Percentiles rank a stretch among this genome's conserved stretches.
phyloP scores from a whole-genome alignment of 805 yeast species.

The Cyberlindnera xylosilytica region DNA sequence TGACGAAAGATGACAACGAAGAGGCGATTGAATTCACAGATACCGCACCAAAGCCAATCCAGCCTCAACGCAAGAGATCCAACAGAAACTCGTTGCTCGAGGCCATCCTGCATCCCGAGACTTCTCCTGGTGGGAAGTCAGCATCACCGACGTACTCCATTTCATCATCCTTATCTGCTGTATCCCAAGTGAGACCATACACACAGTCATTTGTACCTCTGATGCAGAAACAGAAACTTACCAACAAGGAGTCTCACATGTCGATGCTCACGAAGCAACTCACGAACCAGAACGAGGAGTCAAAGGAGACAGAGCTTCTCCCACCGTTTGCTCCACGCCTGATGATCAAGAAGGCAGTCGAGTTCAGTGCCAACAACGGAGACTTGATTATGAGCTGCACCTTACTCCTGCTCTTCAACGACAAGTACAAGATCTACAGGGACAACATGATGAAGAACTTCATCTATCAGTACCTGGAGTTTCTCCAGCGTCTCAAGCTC shows the following conservation, averaged over 20 bases:
- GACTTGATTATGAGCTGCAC: conserved; percentile 61
- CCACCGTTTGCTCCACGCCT: conserved; percentile 60
- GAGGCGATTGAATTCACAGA: conserved; percentile 21
- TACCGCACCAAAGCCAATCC: conserved; percentile 19
- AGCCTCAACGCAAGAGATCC: conserved; percentile 11
- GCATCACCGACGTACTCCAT: conserved; percentile 25
- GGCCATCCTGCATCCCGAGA: conserved; percentile 22
- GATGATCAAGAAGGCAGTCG: conserved; percentile 49
- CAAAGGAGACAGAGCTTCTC: conserved; percentile 5
- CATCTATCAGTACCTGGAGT: conserved; percentile 51
- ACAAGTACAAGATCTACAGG: conserved; percentile 33
- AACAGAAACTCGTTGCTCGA: conserved; percentile 27
- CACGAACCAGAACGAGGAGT: conserved; percentile 18
- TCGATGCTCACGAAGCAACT: conserved; percentile 27
- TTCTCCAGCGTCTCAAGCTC: conserved; percentile 45
- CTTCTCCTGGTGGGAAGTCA: conserved; percentile 20
- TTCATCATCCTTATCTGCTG: conserved; percentile 17
- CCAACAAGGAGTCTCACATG: conserved; percentile 16
- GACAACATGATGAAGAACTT: conserved; percentile 47
- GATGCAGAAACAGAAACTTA: conserved; percentile 11
- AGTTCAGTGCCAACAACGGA: conserved; percentile 57
- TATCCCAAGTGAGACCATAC: conserved; percentile 13
- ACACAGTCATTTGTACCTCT: conserved; percentile 17
- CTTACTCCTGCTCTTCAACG: conserved; percentile 51
- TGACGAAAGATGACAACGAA: conserved; percentile 19